Conservation (phyloP, 1,139 yeast genomes). For the Blastobotrys aristatus region DNA sequence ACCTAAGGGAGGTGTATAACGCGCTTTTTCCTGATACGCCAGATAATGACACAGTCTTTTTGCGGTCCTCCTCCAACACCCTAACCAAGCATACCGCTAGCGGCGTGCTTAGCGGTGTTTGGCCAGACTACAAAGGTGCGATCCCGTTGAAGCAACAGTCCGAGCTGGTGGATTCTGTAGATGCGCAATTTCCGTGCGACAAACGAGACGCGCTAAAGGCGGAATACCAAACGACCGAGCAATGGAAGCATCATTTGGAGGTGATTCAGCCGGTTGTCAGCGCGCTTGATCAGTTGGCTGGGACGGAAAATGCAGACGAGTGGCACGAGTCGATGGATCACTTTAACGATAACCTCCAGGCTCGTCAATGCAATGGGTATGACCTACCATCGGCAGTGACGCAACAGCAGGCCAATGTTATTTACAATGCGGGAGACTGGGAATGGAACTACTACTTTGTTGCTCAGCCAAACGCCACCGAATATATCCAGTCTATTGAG, state of each 20-base stretch:
- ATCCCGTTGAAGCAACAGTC: conserved; percentile 33
- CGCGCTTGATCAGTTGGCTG: conserved; percentile 26
- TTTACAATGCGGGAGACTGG: conserved; percentile 40
- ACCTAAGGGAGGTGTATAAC: conserved; percentile 35
- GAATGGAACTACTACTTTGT: conserved; percentile 38
- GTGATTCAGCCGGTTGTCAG: conserved; percentile 24
- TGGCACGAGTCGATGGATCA: conserved; percentile 38
- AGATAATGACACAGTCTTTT: conserved; percentile 28
- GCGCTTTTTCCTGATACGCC: conserved; percentile 34
- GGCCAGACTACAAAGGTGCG: conserved; percentile 27
- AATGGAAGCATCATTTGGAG: conserved; percentile 36
- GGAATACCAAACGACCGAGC: conserved; percentile 26
- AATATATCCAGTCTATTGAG: conserved; percentile 31
- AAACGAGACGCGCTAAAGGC: conserved; percentile 29
- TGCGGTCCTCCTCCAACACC: conserved; percentile 36
- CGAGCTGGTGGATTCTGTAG: conserved; percentile 32
- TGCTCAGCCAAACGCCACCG: conserved; percentile 32
- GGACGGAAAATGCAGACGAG: conserved; percentile 26
- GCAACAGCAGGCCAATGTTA: conserved; percentile 33
- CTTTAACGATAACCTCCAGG: conserved; percentile 39
- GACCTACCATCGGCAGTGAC: conserved; percentile 32
- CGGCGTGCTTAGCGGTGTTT: conserved; percentile 35
- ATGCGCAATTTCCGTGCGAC: conserved; percentile 33
- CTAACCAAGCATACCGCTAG: conserved; percentile 39
- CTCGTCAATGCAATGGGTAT: conserved; percentile 36